Evolutionary conservation across 768 basidiomycete species (phyloP), one percentile per base, ranked within the genome.

Genomic region (Pluteus cervinus): DNA sequence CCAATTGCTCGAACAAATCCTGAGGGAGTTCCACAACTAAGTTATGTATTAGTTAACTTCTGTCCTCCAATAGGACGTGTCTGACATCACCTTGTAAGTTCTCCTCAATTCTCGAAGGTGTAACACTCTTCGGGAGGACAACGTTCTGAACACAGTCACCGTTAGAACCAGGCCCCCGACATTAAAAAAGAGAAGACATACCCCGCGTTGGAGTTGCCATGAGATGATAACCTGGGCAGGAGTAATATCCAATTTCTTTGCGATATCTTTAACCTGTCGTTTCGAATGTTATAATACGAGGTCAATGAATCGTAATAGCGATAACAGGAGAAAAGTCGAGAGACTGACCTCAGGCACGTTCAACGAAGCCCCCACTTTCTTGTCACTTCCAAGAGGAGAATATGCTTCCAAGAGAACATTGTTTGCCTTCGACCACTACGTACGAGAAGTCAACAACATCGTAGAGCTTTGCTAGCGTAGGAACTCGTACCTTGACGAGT

Each of bases 61-160:
- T 7, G 18, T 4, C 7, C 21, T 41, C 32, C 23, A 36, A 34
- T 30, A 26, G 8, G 4, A 33, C 16, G n/a, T 22, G 6, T 30
- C n/a, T n/a, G 33, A 8, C 47, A 63, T 42, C 45, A 75, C 82
- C 60, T n/a, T 77, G 63, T 28, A 79, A 60, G 63, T 90, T 89
- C 54, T 85, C 82, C 39, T 68, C 61, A 23, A 90, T 67, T 20
- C 83, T 74, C 29, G 71, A 69, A 8, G 81, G 66, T 3, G 76
- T 80, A 10, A 86, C 82, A 44, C 80, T 84, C 68, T 88, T 90
- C 2, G 86, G 83, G 8, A 89, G 65, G 5, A 81, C 81, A 39
- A 81, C 64, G 32, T 79, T 76, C 81, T 83, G 46, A 18, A 40
- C 30, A 37, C 5, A 11, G n/a, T 23, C 16, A 29, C 7, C 7